These are phyloP conservation scores for Neurospora sp. DNA, from an alignment of 2,329 filamentous ascomycete species.

Conservation along the genomic window DNA sequence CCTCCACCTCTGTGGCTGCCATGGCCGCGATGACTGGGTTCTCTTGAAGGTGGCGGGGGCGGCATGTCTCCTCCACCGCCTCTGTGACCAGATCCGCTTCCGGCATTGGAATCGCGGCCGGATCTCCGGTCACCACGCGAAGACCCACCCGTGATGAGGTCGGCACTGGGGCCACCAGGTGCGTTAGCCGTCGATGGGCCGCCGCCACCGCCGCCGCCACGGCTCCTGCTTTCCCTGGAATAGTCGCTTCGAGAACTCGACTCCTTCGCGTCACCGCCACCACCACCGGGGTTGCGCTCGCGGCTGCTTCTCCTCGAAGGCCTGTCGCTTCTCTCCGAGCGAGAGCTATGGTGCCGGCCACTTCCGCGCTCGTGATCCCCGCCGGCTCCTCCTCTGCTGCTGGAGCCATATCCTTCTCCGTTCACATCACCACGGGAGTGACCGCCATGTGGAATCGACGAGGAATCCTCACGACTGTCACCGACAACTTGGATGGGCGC, in stretches of 20 bases:
- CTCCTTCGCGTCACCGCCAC: not conserved
- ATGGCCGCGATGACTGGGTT: conserved; percentile 20
- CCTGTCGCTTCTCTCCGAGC: conserved; percentile 29
- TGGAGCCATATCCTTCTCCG: conserved; percentile 27
- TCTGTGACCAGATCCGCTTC: conserved; percentile 13
- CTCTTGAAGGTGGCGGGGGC: conserved; percentile 20
- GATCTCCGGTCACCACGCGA: not conserved
- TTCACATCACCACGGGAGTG: conserved; percentile 20
- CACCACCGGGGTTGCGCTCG: conserved; percentile 37
- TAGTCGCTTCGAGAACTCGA: conserved; percentile 23
- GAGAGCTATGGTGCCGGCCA: conserved; percentile 31
- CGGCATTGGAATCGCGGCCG: conserved; percentile 15
- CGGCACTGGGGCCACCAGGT: conserved; percentile 4
- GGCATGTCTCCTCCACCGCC: conserved; percentile 17
- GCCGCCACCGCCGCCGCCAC: conserved; percentile 24
- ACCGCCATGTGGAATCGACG: not conserved
- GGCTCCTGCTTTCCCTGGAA: not conserved
- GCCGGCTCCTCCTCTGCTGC: conserved; percentile 13
- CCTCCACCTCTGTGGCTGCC: conserved; percentile 6
- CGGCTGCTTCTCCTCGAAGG: conserved; percentile 38
- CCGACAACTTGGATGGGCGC: conserved; percentile 22
- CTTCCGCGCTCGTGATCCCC: conserved; percentile 32
- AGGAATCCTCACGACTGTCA: conserved; percentile 19
- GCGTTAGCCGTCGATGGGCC: conserved; percentile 15
- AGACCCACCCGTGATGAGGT: not conserved